phyloP scores from a whole-genome alignment of 768 basidiomycete genomes.

The Kwoniella sp. region DNA sequence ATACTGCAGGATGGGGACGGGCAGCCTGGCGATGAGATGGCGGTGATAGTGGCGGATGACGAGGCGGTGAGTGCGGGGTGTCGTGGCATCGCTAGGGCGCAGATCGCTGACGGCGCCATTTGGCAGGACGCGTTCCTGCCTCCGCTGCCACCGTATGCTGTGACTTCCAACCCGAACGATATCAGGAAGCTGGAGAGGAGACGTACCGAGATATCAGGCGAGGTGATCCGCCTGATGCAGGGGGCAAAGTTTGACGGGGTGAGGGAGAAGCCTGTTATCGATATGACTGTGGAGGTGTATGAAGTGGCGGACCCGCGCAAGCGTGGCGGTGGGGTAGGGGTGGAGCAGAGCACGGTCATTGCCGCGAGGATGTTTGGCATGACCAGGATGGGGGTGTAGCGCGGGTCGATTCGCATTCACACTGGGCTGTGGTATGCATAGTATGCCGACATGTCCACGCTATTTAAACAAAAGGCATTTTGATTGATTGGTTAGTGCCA shows the following conservation, averaged over 20 bases:
- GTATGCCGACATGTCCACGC: no score
- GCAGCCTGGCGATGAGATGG: background rate
- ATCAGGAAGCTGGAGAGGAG: slow-evolving; percentile 5
- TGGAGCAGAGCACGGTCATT: no score
- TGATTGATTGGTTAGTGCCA: no score
- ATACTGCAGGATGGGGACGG: slow-evolving; percentile 11
- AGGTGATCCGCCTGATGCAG: slow-evolving; percentile 22
- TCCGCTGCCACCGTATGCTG: slow-evolving; percentile 20
- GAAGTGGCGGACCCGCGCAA: no score
- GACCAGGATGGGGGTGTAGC: no score
- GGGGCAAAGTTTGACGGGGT: slow-evolving; percentile 32
- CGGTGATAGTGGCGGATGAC: slow-evolving; percentile 26
- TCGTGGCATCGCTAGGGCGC: no score
- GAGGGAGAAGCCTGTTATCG: slow-evolving; percentile 17
- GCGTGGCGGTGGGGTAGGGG: no score
- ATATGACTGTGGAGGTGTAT: slow-evolving; percentile 30
- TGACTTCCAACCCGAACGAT: slow-evolving; percentile 24
- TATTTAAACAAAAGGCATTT: no score
- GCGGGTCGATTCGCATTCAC: no score
- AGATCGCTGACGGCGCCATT: background rate
- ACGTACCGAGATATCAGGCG: slow-evolving; percentile 1
- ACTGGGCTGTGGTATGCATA: no score
- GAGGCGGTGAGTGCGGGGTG: slow-evolving; percentile 27
- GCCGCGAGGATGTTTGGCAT: no score
- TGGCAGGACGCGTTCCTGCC: slow-evolving; percentile 29